Evolutionary conservation across 129 eudicot genomes (phyloP), one percentile per base, ranked within the genome.

Genomic region (Sambucus nigra): DNA sequence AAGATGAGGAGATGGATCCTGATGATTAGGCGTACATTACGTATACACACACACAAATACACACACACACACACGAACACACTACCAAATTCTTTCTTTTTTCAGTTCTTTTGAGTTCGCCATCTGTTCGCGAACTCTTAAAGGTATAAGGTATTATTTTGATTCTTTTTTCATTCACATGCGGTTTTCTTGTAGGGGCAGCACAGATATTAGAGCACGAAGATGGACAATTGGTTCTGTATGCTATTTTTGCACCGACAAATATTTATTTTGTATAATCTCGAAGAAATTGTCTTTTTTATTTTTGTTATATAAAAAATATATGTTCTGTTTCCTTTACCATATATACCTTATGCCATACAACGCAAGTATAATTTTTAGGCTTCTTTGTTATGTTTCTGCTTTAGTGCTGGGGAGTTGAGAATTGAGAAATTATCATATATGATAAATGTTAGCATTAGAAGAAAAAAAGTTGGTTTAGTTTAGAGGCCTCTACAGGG

Each of bases 1-100:
- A 79, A 68, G 95, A 91, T 55, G 99, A 81, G 70, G 99, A 91
- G 71, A 91, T 91, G 95, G 95, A 91, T 67, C 94, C 95, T 7
- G 70, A 86, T 52, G 99, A 91, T 67, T 91, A 82, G 72, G 26
- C 49, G 47, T 46, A 63, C 35, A 17, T 58, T n/a, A n/a, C n/a
- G 51, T 51, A 67, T 44, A 28, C 20, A 19, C 51, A 25, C 27
- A 47, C 47, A n/a, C n/a, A n/a, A n/a, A n/a, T n/a, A n/a, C n/a
- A n/a, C n/a, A 22, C 51, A 20, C 15, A 17, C 45, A 40, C 51
- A 55, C n/a, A n/a, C n/a, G 46, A 35, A 52, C 19, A 15, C 42
- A 53, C 18, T 20, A 25, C 40, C 22, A 53, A 59, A 72, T 63
- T 73, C 72, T 64, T 69, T 7, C 5, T 28, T 10, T 58, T 17